Evolutionary conservation across 805 yeast species (phyloP).

Genomic region (Maudiozyma bulderi): DNA sequence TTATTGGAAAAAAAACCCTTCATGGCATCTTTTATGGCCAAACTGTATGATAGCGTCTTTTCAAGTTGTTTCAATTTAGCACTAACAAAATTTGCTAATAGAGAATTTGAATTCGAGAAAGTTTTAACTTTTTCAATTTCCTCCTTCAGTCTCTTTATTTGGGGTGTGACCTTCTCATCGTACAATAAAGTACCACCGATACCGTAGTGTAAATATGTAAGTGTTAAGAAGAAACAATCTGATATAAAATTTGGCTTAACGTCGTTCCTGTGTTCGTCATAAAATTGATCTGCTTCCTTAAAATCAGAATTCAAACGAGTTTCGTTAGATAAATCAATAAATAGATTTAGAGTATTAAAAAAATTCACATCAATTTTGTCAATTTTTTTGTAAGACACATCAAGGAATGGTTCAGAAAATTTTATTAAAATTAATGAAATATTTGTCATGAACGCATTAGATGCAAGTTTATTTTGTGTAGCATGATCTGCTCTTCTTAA

Average conservation of each 20-base stretch:
- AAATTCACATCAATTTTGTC: conserved; percentile 71
- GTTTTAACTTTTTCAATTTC: conserved; percentile 30
- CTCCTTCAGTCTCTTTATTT: conserved; percentile 38
- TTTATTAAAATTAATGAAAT: conserved; percentile 55
- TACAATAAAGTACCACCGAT: conserved; percentile 64
- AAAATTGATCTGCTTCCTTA: conserved; percentile 55
- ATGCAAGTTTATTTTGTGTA: conserved; percentile 51
- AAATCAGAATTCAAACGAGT: conserved; percentile 72
- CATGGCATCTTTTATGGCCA: conserved; percentile 45
- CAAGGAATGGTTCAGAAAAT: conserved; percentile 78
- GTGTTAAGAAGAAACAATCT: conserved; percentile 73
- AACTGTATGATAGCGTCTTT: conserved; percentile 31
- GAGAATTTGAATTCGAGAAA: conserved; percentile 5
- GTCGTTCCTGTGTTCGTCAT: conserved; percentile 32
- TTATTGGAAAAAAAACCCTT: conserved; percentile 53
- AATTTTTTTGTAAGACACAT: conserved; percentile 52
- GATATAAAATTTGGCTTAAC: conserved; percentile 66
- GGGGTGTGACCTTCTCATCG: conserved; percentile 46
- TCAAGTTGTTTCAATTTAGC: conserved; percentile 45
- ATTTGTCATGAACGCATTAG: conserved; percentile 78
- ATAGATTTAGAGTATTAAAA: conserved; percentile 40
- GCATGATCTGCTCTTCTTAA: conserved; percentile 81
- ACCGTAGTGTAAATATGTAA: conserved; percentile 80
- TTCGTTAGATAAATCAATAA: conserved; percentile 67
- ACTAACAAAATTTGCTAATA: conserved; percentile 7